phyloP scores from a whole-genome alignment of 2,329 filamentous ascomycete genomes.

The Blastomyces emzantsi region DNA sequence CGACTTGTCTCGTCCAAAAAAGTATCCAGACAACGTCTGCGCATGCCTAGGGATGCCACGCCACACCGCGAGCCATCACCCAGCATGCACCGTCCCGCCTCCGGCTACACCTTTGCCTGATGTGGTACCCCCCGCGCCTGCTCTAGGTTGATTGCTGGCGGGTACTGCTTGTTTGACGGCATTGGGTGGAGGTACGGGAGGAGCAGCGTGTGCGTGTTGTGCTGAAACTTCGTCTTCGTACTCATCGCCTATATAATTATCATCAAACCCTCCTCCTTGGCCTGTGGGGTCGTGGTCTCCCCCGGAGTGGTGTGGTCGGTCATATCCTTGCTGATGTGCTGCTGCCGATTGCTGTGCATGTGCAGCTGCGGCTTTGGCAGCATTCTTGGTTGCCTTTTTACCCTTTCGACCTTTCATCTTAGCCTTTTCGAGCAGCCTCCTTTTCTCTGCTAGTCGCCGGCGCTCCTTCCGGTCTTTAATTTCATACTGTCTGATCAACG shows the following conservation, averaged over 20 bases:
- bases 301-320: conserved; percentile 26
- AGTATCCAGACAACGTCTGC: not conserved
- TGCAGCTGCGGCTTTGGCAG: conserved; percentile 39
- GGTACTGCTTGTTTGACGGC: conserved; percentile 13
- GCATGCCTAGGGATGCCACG: conserved; percentile 5
- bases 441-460: conserved; percentile 76
- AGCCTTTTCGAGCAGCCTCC: conserved; percentile 77
- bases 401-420: conserved; percentile 88
- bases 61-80: conserved; percentile 15
- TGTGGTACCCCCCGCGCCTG: conserved; percentile 16
- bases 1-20: not conserved
- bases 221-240: conserved; percentile 42
- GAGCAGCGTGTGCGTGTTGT: conserved; percentile 44
- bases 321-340: conserved; percentile 33
- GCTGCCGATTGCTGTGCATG: conserved; percentile 19
- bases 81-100: conserved; percentile 17
- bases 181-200: conserved; percentile 57
- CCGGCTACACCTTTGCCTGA: conserved; percentile 22
- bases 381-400: conserved; percentile 67
- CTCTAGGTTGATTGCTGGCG: conserved; percentile 13
- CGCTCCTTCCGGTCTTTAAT: conserved; percentile 83
- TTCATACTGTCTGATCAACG: conserved; percentile 84
- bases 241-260: conserved; percentile 42
- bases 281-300: conserved; percentile 34
- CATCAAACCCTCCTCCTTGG: conserved; percentile 37